Evolutionary conservation across 768 basidiomycete genomes (phyloP), one percentile per base, ranked within the genome.

Genomic region (Tulasnella sp.): DNA sequence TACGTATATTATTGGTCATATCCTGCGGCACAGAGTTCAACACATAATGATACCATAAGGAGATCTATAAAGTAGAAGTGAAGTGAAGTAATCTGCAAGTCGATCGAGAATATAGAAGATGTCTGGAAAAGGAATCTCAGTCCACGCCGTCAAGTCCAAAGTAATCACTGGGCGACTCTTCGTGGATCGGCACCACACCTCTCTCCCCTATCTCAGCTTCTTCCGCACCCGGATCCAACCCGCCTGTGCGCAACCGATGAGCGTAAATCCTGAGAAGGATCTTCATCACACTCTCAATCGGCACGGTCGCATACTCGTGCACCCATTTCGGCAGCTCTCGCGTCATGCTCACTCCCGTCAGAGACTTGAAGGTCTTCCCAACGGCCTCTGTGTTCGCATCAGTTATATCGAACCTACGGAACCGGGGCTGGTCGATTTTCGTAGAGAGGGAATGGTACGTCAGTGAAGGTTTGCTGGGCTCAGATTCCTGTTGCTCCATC

Each of bases 321-420:
- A 92, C 85, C 65, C 88, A 90, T 63, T 87, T 85, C 11, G 89
- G 88, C n/a, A 91, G 67, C 0, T 86, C 83, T 63, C 89, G 87
- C 67, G 89, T 85, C 51, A 91, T 70, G 67, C 81, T 88, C 72
- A 91, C 88, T 84, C 80, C 84, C 85, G 72, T 88, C 88, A 71
- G 87, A 87, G 2, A 85, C 85, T 68, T 85, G 86, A 86, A 85
- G 27, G 53, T 48, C 34, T 38, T 38, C 34, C 34, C 34, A 15
- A 38, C 34, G 15, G 34, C 34, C 34, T 38, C 34, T 38, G 34
- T 5, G 15, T 38, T 15, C 34, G 34, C 34, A n/a, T 48, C 86
- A 21, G 88, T 84, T 68, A 91, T 86, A 30, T 89, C 90, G 11
- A 92, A 73, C 68, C 91, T 90, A 25, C 85, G 80, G 80, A 90